Evolutionary conservation across 768 basidiomycete species (phyloP).

Genomic region (Termitomyces sp.): DNA sequence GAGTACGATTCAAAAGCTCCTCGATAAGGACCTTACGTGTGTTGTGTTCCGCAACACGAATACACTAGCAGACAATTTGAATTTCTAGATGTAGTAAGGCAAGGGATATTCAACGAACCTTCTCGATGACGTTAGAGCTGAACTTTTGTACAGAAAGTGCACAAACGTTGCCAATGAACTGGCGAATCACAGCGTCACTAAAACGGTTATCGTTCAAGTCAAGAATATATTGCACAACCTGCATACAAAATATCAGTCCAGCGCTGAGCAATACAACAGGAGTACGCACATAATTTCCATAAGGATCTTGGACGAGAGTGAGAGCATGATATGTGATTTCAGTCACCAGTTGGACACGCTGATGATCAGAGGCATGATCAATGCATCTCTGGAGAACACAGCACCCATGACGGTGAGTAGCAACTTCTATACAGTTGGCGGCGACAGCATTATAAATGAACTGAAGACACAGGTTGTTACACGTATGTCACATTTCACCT

Average conservation of each 20-base stretch:
- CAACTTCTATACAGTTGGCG: slow-evolving; percentile 97
- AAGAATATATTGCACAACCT: slow-evolving; percentile 97
- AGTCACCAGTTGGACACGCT: slow-evolving; percentile 92
- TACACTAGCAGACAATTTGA: slow-evolving; percentile 35
- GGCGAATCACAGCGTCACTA: slow-evolving; percentile 95
- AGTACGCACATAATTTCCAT: slow-evolving; percentile 77
- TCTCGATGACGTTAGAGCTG: slow-evolving; percentile 98
- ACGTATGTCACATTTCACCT: not conserved
- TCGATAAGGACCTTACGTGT: slow-evolving; percentile 94
- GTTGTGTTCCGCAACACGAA: slow-evolving; percentile 94
- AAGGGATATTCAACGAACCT: slow-evolving; percentile 38
- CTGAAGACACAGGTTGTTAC: slow-evolving; percentile 28
- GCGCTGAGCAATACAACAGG: not conserved
- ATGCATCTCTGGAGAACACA: slow-evolving; percentile 98
- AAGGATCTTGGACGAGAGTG: slow-evolving; percentile 96
- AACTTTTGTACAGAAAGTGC: slow-evolving; percentile 98
- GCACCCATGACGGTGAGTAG: slow-evolving; percentile 96
- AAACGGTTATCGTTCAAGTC: slow-evolving; percentile 98
- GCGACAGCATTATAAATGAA: slow-evolving; percentile 99
- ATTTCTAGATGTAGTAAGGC: not conserved
- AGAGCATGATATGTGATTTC: slow-evolving; percentile 99
- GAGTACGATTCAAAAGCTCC: slow-evolving; percentile 89
- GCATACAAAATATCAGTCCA: slow-evolving; percentile 2
- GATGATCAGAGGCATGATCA: slow-evolving; percentile 94
- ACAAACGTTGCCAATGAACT: slow-evolving; percentile 96